Evolutionary conservation across 2,329 filamentous ascomycete species (phyloP).

Genomic region (Acrocalymma vagum): DNA sequence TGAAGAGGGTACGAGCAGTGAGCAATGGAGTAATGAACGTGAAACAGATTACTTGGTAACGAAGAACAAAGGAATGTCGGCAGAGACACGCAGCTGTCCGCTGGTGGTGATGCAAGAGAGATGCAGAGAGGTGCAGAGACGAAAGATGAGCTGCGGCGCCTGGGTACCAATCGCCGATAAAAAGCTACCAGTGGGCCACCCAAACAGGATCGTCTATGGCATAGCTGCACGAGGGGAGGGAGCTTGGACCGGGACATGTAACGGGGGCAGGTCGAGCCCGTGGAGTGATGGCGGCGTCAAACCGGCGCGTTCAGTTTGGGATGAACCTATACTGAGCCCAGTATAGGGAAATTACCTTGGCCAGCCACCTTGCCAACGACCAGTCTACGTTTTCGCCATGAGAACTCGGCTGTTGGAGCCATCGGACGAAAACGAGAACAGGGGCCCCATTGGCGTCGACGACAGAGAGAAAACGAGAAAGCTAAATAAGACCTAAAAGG

Average conservation of each 20-base stretch:
- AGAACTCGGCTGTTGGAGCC: constrained; percentile 19
- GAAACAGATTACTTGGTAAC: constrained; percentile 24
- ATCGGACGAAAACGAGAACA: constrained; percentile 17
- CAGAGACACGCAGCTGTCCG: constrained; percentile 30
- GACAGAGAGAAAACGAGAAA: too few relatives aligned
- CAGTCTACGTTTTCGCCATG: constrained; percentile 20
- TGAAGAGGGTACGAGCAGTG: constrained; percentile 14
- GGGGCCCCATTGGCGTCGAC: constrained; percentile 18
- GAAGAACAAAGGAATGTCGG: constrained; percentile 34
- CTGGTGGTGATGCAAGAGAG: constrained; percentile 31
- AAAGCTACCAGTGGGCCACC: constrained; percentile 24
- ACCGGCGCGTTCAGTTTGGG: constrained; percentile 27
- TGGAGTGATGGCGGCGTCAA: constrained; percentile 31
- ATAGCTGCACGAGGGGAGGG: constrained; percentile 24
- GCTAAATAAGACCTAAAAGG: too few relatives aligned
- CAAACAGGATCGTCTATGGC: constrained; percentile 32
- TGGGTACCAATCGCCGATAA: constrained; percentile 32
- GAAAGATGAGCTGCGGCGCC: too few relatives aligned
- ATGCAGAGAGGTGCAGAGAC: constrained; percentile 29
- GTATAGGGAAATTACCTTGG: constrained; percentile 41
- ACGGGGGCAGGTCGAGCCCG: neutral
- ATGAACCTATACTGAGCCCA: constrained; percentile 26
- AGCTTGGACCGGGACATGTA: constrained; percentile 24
- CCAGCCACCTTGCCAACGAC: constrained; percentile 32
- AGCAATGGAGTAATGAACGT: constrained; percentile 15